Evolutionary conservation across 2,329 filamentous ascomycete species (phyloP), one percentile per base, ranked within the genome.

Genomic region (Trichoderma afroharzianum): DNA sequence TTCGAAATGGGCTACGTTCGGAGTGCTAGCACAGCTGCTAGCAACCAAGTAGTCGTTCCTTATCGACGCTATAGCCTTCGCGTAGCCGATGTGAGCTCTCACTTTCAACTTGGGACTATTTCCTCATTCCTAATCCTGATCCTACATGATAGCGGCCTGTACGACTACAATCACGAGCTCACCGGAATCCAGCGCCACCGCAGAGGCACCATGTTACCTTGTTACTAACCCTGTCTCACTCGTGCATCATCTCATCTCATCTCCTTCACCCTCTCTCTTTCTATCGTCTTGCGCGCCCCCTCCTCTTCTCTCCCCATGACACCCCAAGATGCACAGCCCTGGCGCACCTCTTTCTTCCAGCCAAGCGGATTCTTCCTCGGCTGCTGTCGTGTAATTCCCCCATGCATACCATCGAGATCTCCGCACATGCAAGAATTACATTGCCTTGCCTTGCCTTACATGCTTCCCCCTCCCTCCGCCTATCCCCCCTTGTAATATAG

Each of bases 391-490:
- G 74, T 74, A 73, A 74, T 73, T 53, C 63, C 50, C 39, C 58
- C 69, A 73, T 70, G 70, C 74, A 72, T 74, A 72, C 71, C 74
- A 77, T 77, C 76, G 74, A 77, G 76, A 77, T 77, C 76, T 76
- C 64, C 64, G 74, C 74, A 73, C 72, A 73, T 75, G 75, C 73
- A 73, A 61, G 66, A 71, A 59, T 73, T 59, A 50, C 55, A 59
- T 67, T 58, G 53, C 64, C 50, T 47, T 68, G n/a, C 64, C 36
- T 68, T 58, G n/a, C 64, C 33, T 58, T 36, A 57, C 64, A 68
- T 32, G 36, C 39, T 24, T n/a, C n/a, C 15, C 53, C 64, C 33
- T 43, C 64, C 53, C 63, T 21, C 33, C 50, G 30, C 30, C 14
- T 21, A 14, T 36, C n/a, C 7, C 24, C 63, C 64, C 18, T 14